Percentiles rank a stretch among this genome's conserved stretches.
Conservation (phyloP, 306 rosid genomes). For the Myrica gale region DNA sequence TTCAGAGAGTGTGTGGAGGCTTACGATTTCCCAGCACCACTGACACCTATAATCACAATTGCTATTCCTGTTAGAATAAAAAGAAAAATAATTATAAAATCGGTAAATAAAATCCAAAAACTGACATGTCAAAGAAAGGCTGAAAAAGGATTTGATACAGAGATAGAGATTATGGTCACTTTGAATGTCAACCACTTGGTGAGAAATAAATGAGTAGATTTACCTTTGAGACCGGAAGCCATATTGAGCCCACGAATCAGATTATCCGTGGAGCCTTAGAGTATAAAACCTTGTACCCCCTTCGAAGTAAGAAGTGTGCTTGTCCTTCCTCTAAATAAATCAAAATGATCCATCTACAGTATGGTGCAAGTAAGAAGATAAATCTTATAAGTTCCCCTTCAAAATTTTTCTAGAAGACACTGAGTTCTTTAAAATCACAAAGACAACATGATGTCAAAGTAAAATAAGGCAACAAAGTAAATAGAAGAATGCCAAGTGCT, state of each 20-base stretch:
- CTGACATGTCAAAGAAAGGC: neutral
- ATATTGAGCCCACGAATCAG: neutral
- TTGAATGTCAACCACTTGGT: neutral
- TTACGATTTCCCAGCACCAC: constrained; percentile 93
- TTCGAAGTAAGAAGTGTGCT: neutral
- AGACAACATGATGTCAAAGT: neutral
- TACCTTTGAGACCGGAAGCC: neutral
- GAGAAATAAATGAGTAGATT: neutral
- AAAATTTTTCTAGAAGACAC: no score
- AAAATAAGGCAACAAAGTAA: no score
- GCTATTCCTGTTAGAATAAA: constrained; percentile 32
- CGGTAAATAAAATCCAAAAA: neutral
- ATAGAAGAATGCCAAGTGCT: neutral
- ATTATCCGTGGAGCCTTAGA: neutral
- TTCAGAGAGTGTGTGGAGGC: constrained; percentile 1
- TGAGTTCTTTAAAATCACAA: neutral
- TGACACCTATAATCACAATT: constrained; percentile 72
- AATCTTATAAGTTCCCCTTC: no score
- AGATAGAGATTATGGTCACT: neutral
- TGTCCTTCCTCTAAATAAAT: constrained; percentile 1
- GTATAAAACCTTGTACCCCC: neutral
- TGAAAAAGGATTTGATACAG: neutral
- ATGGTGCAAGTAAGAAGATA: no score
- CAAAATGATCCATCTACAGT: neutral
- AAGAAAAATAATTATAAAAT: neutral